These are phyloP conservation scores for Phytophthora pini DNA, from an alignment of 352 stramenopile genomes.

Conservation along the genomic window DNA sequence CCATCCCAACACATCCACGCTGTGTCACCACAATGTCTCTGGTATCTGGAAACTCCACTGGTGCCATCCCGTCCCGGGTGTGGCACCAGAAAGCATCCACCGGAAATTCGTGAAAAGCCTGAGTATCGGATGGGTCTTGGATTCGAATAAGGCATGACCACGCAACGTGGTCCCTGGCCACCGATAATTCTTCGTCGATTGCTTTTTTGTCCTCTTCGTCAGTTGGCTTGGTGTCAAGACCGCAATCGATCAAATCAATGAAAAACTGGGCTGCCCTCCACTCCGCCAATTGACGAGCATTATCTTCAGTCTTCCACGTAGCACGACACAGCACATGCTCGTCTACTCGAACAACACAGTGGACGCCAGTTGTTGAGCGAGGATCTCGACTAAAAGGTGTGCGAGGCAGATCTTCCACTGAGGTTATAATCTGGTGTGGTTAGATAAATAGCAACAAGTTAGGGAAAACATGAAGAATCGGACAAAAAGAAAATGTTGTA, in stretches of 20 bases:
- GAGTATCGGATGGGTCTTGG: conserved; percentile 54
- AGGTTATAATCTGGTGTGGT: conserved; percentile 45
- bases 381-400: conserved; percentile 22
- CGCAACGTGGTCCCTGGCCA: conserved; percentile 24
- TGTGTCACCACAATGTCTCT: conserved; percentile 49
- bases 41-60: conserved; percentile 32
- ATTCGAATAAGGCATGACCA: conserved; percentile 65
- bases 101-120: conserved; percentile 52
- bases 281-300: conserved; percentile 57
- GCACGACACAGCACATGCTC: conserved; percentile 58
- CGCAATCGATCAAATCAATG: conserved; percentile 73
- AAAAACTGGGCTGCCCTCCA: conserved; percentile 67
- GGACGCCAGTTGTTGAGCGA: conserved; percentile 24
- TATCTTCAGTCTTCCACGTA: conserved; percentile 53
- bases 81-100: conserved; percentile 64
- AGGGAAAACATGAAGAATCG: conserved; percentile 4
- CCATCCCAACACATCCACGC: conserved; percentile 47
- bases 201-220: conserved; percentile 45
- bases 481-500: conserved; percentile 1
- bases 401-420: conserved; percentile 40
- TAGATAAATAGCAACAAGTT: conserved; percentile 1
- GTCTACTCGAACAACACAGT: conserved; percentile 52
- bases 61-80: conserved; percentile 35
- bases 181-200: conserved; percentile 27
- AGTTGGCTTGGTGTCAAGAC: conserved; percentile 54